Evolutionary conservation across 2,329 filamentous ascomycete genomes (phyloP), one percentile per base, ranked within the genome.

Genomic region (Fusarium nematophilum): DNA sequence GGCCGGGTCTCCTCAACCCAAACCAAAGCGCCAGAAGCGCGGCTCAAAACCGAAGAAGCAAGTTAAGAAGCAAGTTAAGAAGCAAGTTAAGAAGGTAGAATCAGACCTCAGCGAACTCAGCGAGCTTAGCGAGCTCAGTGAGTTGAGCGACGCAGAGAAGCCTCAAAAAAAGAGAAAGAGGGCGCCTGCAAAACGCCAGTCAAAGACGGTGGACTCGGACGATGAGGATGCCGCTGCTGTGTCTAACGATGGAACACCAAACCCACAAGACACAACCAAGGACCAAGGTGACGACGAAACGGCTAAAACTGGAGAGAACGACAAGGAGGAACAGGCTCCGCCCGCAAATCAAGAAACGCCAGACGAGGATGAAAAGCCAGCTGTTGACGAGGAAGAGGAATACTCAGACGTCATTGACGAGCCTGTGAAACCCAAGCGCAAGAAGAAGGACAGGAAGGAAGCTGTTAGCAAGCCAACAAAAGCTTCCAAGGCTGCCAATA

Each of bases 331-430:
- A 25, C 15, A 49, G 33, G 34, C 37, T 7, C 3, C 40, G 13
- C 27, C 46, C 5, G 13, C 26, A 46, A 40, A 52, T 6, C 36
- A 50, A 15, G 40, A 62, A 42, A 50, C 44, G 18, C n/a, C 57
- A 10, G 40, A 31, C 8, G 38, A 42, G 4, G 33, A 49, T 30
- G 15, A 53, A 8, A 65, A 65, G 14, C 54, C 62, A n/a, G 55
- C 43, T 6, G 45, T 70, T 5, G 62, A 69, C 46, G 70, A 76
- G 21, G 76, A 77, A 46, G 76, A 77, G n/a, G 77, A 78, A 25
- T 75, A 77, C 37, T 75, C 73, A 0, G 73, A 77, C 4, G 82
- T 97, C n/a, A 78, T 95, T 33, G 93, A 97, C 70, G 91, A 94
- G 61, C 81, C 81, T 3, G 85, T 75, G 45, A 79, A 82, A 21